A percentile compares a stretch with the other conserved stretches of the same genome.
phyloP scores from a whole-genome alignment of 805 yeast species.

The Yamadazyma kitorensis region DNA sequence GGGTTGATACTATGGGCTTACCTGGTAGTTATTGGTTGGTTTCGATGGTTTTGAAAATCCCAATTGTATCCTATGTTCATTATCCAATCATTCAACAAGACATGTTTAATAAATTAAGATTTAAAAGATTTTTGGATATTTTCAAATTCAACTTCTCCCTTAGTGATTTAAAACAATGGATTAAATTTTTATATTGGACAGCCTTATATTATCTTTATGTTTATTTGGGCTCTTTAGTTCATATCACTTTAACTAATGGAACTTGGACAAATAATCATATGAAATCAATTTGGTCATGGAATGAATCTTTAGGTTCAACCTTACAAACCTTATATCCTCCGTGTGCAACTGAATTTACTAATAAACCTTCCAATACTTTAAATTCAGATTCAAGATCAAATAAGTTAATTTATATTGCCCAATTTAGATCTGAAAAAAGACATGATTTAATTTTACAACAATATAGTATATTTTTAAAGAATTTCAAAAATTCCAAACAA shows the following conservation, averaged over 20 bases:
- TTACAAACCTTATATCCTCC: conserved; percentile 78
- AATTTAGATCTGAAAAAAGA: conserved; percentile 93
- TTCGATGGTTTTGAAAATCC: conserved; percentile 55
- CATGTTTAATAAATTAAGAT: conserved; percentile 67
- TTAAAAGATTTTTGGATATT: conserved; percentile 16
- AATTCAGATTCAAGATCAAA: conserved; percentile 25
- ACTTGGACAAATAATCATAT: conserved; percentile 91
- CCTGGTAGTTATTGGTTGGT: conserved; percentile 82
- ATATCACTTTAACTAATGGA: conserved; percentile 73
- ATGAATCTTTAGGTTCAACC: conserved; percentile 19
- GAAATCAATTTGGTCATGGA: conserved; percentile 55
- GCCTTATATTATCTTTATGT: conserved; percentile 61
- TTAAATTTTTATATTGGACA: conserved; percentile 68
- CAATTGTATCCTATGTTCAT: conserved; percentile 87
- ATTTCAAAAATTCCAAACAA: conserved; percentile 16
- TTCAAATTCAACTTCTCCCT: conserved; percentile 16
- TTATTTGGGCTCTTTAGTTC: conserved; percentile 63
- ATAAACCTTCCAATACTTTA: conserved; percentile 2
- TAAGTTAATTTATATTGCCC: conserved; percentile 69
- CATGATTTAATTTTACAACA: conserved; percentile 68
- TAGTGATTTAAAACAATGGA: conserved; percentile 31
- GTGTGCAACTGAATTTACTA: conserved; percentile 62
- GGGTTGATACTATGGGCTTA: conserved; percentile 91
- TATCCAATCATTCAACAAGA: conserved; percentile 89
- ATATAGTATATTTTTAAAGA: conserved; percentile 52